These are phyloP conservation scores for Phytophthora ramorum DNA, from an alignment of 352 stramenopile genomes.

Conservation along the genomic window DNA sequence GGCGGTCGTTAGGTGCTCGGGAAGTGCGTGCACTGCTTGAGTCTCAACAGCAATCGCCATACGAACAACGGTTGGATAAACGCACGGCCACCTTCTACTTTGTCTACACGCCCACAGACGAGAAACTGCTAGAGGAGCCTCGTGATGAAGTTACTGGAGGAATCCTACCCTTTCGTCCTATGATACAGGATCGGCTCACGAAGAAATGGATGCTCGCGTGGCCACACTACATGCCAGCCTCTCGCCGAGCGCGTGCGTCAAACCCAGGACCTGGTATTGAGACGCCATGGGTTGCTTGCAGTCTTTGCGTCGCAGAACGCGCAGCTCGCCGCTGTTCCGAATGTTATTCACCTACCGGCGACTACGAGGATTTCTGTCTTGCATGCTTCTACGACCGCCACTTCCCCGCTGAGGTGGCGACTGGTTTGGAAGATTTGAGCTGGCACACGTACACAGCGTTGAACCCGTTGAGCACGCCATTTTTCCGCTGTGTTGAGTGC, in stretches of 20 bases:
- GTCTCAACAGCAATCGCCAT: constrained; percentile 71
- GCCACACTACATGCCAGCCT: constrained; percentile 51
- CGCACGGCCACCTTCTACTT: constrained; percentile 65
- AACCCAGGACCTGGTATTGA: constrained; percentile 10
- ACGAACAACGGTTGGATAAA: constrained; percentile 73
- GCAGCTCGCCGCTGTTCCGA: constrained; percentile 74
- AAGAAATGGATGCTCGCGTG: constrained; percentile 77
- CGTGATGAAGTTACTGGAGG: constrained; percentile 52
- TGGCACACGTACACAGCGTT: constrained; percentile 75
- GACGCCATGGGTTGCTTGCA: constrained; percentile 47
- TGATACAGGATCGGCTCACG: constrained; percentile 77
- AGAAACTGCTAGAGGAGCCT: constrained; percentile 69
- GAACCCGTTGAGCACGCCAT: constrained; percentile 36
- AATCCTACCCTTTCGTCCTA: constrained; percentile 65
- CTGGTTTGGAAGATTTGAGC: constrained; percentile 27
- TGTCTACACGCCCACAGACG: constrained; percentile 69
- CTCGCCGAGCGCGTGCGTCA: constrained; percentile 19
- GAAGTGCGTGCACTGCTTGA: constrained; percentile 48
- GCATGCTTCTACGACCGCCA: constrained; percentile 77
- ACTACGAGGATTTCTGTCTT: constrained; percentile 81
- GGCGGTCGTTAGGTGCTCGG: constrained; percentile 46
- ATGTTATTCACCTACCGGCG: constrained; percentile 61
- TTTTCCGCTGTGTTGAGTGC: constrained; percentile 82
- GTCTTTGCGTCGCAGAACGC: constrained; percentile 61
- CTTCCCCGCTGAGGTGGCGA: constrained; percentile 31